phyloP scores from a whole-genome alignment of 2,329 filamentous ascomycete species.

The Fusarium transvaalense region DNA sequence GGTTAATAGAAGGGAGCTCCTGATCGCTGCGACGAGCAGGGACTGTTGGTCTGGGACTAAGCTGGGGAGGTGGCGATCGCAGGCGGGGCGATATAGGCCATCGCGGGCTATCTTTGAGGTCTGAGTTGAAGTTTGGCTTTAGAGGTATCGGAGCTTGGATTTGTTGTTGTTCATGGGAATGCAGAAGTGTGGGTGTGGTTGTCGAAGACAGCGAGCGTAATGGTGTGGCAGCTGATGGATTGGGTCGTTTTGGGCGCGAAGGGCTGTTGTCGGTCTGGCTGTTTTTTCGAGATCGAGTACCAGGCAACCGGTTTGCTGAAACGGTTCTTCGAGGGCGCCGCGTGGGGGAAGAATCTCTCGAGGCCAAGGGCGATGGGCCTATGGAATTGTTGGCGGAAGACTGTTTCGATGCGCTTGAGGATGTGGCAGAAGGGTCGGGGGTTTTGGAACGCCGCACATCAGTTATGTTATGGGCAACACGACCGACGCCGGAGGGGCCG shows the following conservation, averaged over 20 bases:
- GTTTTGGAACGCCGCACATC: slow-evolving; percentile 43
- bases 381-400: slow-evolving; percentile 55
- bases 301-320: slow-evolving; percentile 53
- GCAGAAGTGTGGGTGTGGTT: slow-evolving; percentile 74
- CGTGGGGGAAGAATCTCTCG: slow-evolving; percentile 63
- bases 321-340: slow-evolving; percentile 55
- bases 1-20: slow-evolving; percentile 65
- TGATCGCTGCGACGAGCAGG: slow-evolving; percentile 62
- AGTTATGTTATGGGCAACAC: slow-evolving; percentile 36
- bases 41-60: slow-evolving; percentile 59
- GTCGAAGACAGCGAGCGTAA: slow-evolving; percentile 77
- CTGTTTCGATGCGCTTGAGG: slow-evolving; percentile 50
- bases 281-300: slow-evolving; percentile 72
- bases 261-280: slow-evolving; percentile 75
- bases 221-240: slow-evolving; percentile 70
- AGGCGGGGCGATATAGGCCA: slow-evolving; percentile 84
- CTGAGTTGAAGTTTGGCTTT: slow-evolving; percentile 66
- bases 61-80: slow-evolving; percentile 77
- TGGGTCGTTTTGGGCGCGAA: slow-evolving; percentile 63
- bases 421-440: slow-evolving; percentile 42
- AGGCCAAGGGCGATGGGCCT: slow-evolving; percentile 54
- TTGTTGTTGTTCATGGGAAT: slow-evolving; percentile 70
- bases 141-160: slow-evolving; percentile 73
- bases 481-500: slow-evolving; percentile 42
- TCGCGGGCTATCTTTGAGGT: slow-evolving; percentile 70